Evolutionary conservation across 2,329 filamentous ascomycete species (phyloP), one percentile per base, ranked within the genome.

Genomic region (Penicillium sp.): DNA sequence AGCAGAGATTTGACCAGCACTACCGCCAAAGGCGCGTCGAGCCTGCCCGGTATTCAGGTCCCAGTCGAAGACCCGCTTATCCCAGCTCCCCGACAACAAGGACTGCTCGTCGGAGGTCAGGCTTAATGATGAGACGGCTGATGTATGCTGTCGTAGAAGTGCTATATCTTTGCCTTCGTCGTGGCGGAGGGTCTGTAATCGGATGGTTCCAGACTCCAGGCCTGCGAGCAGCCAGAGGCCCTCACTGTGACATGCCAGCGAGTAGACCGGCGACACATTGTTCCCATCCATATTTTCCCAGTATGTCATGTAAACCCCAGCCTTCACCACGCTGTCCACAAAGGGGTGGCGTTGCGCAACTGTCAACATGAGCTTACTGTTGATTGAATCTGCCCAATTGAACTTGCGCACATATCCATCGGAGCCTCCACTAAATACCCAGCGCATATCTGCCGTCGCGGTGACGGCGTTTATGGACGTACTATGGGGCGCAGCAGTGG

Each of bases 391-490:
- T 3, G 91, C 89, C 75, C 95, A 97, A 75, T 99, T 96, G 79
- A 96, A 98, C 76, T 97, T 98, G 59, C 95, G 87, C 65, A 99
- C 94, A 73, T 97, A 99, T 52, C 95, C 94, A 78, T 99, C 95
- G 0, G 91, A 89, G 0, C 95, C 95, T 40, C 95, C 95, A 11
- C 89, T 97, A 75, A 98, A 93, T 76, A 96, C 94, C 85, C 93
- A 98, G 58, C 93, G 87, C 83, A 97, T 89, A 76, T 99, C 95
- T 2, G 93, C 93, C 0, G 95, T 99, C 35, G 95, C 89, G 26
- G 93, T 88, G 60, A 99, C 86, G 10, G 93, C 89, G 73, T 99
- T 99, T 77, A 99, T 92, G 56, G 93, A 97, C 3, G 95, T 99
- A 64, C 92, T 91, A 75, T 97, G 93, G 0, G 95, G 95, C 3